Conservation (phyloP, 768 basidiomycete genomes). For the Podaxis sp. region DNA sequence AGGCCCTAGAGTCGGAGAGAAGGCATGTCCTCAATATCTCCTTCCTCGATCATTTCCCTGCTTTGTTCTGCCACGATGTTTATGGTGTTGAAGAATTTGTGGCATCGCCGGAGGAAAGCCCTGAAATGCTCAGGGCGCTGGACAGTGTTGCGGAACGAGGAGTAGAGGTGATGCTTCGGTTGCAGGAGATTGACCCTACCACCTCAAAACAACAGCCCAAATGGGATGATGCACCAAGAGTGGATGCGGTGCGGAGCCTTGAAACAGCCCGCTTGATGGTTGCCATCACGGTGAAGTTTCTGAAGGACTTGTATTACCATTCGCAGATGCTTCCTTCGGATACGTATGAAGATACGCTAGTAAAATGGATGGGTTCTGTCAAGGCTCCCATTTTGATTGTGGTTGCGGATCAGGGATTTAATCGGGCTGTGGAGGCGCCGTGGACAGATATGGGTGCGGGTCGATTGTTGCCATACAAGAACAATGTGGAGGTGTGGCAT, state of each 20-base stretch:
- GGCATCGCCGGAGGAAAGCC: neutral
- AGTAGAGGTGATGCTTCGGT: neutral
- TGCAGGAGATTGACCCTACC: constrained; percentile 4
- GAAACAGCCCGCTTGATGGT: neutral
- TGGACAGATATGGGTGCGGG: neutral
- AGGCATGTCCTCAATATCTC: neutral
- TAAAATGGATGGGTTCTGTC: neutral
- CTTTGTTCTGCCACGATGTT: constrained; percentile 1
- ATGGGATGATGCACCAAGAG: neutral
- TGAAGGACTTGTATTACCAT: neutral
- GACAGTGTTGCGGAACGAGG: neutral
- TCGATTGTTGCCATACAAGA: neutral
- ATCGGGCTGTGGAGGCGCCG: neutral
- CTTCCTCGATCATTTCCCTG: constrained; percentile 5
- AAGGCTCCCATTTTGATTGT: neutral
- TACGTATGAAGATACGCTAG: neutral
- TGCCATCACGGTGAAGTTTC: neutral
- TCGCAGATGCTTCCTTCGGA: neutral
- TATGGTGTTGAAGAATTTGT: neutral
- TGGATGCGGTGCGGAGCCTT: neutral
- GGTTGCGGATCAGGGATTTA: neutral
- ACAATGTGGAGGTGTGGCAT: neutral
- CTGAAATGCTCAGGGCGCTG: neutral
- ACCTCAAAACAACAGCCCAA: neutral
- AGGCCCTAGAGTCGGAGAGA: neutral